A percentile compares a stretch with the other conserved stretches of the same genome.
These are phyloP conservation scores for Phytophthora cryptogea DNA, from an alignment of 352 stramenopile species.

Conservation along the genomic window DNA sequence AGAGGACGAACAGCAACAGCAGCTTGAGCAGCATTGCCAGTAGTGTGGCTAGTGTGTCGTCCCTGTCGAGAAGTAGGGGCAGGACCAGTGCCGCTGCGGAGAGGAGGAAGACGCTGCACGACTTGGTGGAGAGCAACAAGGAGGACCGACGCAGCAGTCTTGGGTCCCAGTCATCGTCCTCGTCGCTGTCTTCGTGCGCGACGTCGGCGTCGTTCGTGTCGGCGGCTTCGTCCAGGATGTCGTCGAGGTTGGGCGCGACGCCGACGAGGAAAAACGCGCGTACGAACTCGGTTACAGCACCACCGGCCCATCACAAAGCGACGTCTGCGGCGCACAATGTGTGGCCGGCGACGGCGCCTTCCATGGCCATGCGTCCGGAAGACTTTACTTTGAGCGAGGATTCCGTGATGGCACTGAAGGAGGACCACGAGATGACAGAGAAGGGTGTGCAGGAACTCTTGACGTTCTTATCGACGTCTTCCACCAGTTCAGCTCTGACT, in stretches of 20 bases:
- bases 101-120: slow-evolving; percentile 42
- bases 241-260: slow-evolving; percentile 16
- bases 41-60: slow-evolving; percentile 30
- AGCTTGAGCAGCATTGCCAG: slow-evolving; percentile 36
- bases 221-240: slow-evolving; percentile 32
- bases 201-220: slow-evolving; percentile 41
- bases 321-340: slow-evolving; percentile 36
- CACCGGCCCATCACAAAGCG: slow-evolving; percentile 20
- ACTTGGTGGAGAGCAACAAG: slow-evolving; percentile 46
- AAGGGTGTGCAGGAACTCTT: slow-evolving; percentile 69
- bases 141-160: slow-evolving; percentile 52
- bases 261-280: slow-evolving; percentile 8
- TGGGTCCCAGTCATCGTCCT: slow-evolving; percentile 54
- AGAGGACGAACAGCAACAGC: slow-evolving; percentile 38
- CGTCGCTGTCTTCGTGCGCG: slow-evolving; percentile 49
- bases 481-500: slow-evolving; percentile 36
- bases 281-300: slow-evolving; percentile 7
- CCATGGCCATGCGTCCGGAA: slow-evolving; percentile 32
- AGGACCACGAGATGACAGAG: slow-evolving; percentile 67
- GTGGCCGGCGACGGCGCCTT: slow-evolving; percentile 37
- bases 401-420: slow-evolving; percentile 60
- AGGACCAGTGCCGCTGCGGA: slow-evolving; percentile 28
- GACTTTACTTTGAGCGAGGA: slow-evolving; percentile 53
- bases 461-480: slow-evolving; percentile 35
- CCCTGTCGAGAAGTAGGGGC: slow-evolving; percentile 17